Percentiles rank a stretch among this genome's conserved stretches.
Conservation (phyloP, 306 rosid species). For the Rosa chinensis region DNA sequence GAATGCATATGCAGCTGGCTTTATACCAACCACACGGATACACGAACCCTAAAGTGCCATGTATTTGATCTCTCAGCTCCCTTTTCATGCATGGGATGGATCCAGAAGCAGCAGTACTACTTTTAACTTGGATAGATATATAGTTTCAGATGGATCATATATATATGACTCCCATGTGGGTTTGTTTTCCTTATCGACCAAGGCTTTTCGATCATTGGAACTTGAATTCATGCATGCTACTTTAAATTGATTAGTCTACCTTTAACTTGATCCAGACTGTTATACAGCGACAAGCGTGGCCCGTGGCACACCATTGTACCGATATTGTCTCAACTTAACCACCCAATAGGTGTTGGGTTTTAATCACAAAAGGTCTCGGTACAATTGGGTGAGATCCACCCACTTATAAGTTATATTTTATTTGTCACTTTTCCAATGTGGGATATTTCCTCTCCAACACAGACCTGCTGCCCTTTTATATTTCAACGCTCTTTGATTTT, state of each 20-base stretch:
- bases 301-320: no score
- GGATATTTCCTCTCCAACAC: no score
- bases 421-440: no score
- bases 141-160: conserved; percentile 24
- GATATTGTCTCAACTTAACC: no score
- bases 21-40: neutral
- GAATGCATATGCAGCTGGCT: conserved; percentile 4
- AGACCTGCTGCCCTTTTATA: neutral
- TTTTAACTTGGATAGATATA: neutral
- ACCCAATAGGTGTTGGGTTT: no score
- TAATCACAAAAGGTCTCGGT: no score
- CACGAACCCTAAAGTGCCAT: neutral
- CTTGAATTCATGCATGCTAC: conserved; percentile 17
- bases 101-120: neutral
- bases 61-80: neutral
- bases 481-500: neutral
- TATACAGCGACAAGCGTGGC: no score
- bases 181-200: conserved; percentile 56
- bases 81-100: conserved; percentile 22
- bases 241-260: neutral
- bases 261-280: neutral
- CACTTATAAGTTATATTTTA: no score
- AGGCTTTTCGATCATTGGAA: conserved; percentile 31
- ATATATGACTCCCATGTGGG: conserved; percentile 58
- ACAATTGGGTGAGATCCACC: no score